Evolutionary conservation across 2,329 filamentous ascomycete genomes (phyloP).

Genomic region (Neonectria punicea): DNA sequence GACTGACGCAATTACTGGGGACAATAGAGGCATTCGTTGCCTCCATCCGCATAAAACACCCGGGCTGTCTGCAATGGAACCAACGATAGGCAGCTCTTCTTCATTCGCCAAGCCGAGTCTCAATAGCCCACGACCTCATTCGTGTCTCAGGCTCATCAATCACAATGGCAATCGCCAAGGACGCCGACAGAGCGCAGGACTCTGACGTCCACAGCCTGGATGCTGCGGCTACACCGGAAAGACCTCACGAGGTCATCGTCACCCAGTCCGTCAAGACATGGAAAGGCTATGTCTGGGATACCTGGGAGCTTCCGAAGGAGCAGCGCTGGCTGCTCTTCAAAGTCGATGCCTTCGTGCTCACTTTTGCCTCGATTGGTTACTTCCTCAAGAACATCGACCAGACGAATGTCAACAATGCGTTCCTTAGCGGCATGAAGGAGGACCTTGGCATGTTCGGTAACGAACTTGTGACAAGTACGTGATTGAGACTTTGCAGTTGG

Average conservation of each 20-base stretch:
- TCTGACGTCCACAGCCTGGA: constrained; percentile 9
- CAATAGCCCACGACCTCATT: not conserved
- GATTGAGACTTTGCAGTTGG: not conserved
- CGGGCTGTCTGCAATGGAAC: not conserved
- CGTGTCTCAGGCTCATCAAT: not conserved
- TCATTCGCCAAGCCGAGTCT: not conserved
- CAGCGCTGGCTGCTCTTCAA: constrained; percentile 49
- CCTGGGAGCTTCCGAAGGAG: constrained; percentile 46
- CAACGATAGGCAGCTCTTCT: not conserved
- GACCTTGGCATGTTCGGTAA: constrained; percentile 35
- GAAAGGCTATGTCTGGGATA: constrained; percentile 53
- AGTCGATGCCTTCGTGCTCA: constrained; percentile 48
- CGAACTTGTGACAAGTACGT: constrained; percentile 37
- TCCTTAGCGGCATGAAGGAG: constrained; percentile 37
- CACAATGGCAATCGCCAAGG: not conserved
- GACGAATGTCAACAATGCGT: constrained; percentile 54
- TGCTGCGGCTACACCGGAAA: constrained; percentile 1
- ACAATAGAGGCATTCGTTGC: constrained; percentile 29
- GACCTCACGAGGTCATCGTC: constrained; percentile 1
- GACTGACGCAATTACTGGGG: constrained; percentile 36
- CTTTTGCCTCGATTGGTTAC: constrained; percentile 48
- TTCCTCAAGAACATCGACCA: constrained; percentile 53
- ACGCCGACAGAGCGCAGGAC: not conserved
- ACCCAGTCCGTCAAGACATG: constrained; percentile 37
- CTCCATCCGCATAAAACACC: not conserved